phyloP scores from a whole-genome alignment of 768 basidiomycete genomes.

The Mycena alexandri region DNA sequence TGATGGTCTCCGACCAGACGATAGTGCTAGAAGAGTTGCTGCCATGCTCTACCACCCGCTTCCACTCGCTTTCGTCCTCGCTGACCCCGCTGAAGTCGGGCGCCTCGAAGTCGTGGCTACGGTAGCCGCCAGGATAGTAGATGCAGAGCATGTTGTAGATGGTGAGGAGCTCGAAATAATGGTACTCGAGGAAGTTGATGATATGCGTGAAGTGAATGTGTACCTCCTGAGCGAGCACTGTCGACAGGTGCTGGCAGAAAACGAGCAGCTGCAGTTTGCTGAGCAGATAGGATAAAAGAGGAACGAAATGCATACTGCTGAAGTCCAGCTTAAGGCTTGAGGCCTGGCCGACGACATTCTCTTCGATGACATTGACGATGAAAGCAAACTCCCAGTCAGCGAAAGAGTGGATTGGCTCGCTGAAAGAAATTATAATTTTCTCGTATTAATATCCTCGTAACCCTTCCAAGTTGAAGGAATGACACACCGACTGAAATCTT shows the following conservation, averaged over 20 bases:
- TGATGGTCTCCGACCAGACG: constrained; percentile 27
- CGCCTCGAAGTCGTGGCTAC: neutral
- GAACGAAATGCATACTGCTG: constrained; percentile 20
- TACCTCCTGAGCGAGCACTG: neutral
- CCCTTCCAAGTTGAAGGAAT: neutral
- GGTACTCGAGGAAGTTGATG: neutral
- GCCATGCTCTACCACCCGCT: neutral
- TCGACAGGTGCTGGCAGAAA: constrained; percentile 28
- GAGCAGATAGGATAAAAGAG: neutral
- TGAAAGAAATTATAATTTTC: constrained; percentile 18
- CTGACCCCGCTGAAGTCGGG: neutral
- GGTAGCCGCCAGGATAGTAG: constrained; percentile 10
- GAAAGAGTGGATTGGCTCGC: neutral
- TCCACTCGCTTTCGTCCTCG: constrained; percentile 3
- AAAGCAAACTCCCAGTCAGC: constrained; percentile 35
- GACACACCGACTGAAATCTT: constrained; percentile 11
- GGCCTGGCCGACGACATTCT: constrained; percentile 9
- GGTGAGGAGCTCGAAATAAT: neutral
- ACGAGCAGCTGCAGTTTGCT: constrained; percentile 22
- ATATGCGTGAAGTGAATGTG: constrained; percentile 13
- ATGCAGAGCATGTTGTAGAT: neutral
- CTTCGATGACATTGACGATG: constrained; percentile 37
- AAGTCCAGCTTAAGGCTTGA: constrained; percentile 34
- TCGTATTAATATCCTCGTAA: neutral
- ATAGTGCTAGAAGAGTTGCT: neutral